Base-by-base conservation (phyloP, 495 filamentous ascomycete genomes). In the Beverwykella pulmonaria region DNA sequence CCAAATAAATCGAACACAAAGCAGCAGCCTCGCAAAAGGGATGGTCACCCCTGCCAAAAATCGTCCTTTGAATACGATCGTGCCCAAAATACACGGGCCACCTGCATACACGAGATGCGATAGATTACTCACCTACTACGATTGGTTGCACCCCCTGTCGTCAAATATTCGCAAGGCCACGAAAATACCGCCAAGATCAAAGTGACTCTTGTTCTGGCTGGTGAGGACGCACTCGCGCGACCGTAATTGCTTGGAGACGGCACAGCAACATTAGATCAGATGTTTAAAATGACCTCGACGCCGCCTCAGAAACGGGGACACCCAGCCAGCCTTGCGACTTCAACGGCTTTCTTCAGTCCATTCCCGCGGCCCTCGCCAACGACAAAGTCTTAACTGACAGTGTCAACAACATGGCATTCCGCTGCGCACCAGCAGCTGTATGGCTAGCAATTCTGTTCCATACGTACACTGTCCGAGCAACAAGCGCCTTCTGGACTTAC, bases 401-500 rank as follows among this genome's bases (percentile, higher is more conserved):
- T 3, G 39, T 15, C 32, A 17, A n/a, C 22, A 48, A 26, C 6
- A 59, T 59, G 56, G 56, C 39, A 1, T n/a, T 41, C 41, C 34
- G n/a, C 4, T 25, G 9, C 36, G 56, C 25, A 9, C 41, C 32
- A 25, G 48, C 34, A 22, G 36, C 41, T 2, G 22, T 36, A 6
- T 59, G 56, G 56, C 22, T 59, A 22, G 36, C 56, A 0, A 19
- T 59, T 23, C 8, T 48, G 8, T 30, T 59, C 20, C 7, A 47
- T 48, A 14, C 41, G 20, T 36, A 17, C 14, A 26, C 23, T 19
- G 41, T 32, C 15, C 34, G 36, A 15, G 56, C 56, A 25, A 5
- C 54, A n/a, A n/a, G n/a, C 56, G 1, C 56, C 56, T 59, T 59
- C 56, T 59, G 56, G 56, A 59, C 34, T 1, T 48, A 59, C 25